Percentiles rank a stretch among this genome's conserved stretches.
phyloP scores from a whole-genome alignment of 1,139 yeast species.

The Suhomyces atakaporum region DNA sequence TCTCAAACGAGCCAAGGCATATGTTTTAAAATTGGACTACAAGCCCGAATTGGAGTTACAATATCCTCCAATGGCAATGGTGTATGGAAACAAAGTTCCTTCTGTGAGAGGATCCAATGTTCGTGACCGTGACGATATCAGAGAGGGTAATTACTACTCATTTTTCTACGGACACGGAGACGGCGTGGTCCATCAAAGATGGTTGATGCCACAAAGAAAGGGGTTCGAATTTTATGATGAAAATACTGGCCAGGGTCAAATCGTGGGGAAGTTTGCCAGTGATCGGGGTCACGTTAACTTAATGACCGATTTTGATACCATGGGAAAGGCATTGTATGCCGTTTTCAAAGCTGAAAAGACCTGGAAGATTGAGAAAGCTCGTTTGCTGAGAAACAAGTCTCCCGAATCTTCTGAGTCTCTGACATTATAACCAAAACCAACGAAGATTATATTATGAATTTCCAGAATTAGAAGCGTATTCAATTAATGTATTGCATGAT shows the following conservation, averaged over 20 bases:
- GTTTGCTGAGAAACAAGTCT: background rate
- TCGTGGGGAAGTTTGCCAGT: conserved; percentile 68
- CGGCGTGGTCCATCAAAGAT: conserved; percentile 83
- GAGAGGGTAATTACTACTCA: conserved; percentile 70
- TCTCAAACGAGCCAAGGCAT: conserved; percentile 59
- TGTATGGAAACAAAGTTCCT: conserved; percentile 80
- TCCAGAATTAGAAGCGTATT: too few relatives aligned
- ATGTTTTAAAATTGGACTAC: conserved; percentile 57
- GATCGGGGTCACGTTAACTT: conserved; percentile 77
- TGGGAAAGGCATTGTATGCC: conserved; percentile 70
- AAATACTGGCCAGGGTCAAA: conserved; percentile 42
- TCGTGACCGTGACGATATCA: conserved; percentile 58
- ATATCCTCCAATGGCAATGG: conserved; percentile 83
- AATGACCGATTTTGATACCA: conserved; percentile 69
- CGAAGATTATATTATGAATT: too few relatives aligned
- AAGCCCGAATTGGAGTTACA: conserved; percentile 43
- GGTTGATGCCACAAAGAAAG: conserved; percentile 74
- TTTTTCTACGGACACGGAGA: conserved; percentile 90
- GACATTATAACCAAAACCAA: background rate
- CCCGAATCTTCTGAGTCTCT: background rate
- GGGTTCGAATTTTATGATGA: conserved; percentile 55
- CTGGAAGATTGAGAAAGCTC: conserved; percentile 27
- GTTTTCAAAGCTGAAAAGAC: conserved; percentile 54
- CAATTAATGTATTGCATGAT: too few relatives aligned
- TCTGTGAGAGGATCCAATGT: conserved; percentile 81